Conservation (phyloP, 148 eudicot species). For the Nepenthes gracilis region DNA sequence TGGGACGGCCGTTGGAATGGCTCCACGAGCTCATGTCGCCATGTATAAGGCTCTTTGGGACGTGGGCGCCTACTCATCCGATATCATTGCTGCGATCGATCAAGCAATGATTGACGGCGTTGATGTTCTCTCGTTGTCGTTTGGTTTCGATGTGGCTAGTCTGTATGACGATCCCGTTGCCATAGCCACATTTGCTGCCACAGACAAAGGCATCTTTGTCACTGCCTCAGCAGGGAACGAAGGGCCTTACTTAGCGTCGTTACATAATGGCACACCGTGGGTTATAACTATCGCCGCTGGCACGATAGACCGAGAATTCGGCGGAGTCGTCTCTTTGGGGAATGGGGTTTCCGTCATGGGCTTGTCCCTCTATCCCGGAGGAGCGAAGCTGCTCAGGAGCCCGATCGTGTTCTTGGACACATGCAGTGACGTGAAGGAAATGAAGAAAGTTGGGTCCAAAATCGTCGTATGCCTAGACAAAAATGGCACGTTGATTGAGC, state of each 20-base stretch:
- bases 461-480: conserved; percentile 28
- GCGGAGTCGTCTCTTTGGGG: conserved; percentile 15
- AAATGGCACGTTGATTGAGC: conserved; percentile 10
- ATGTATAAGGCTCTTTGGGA: conserved; percentile 52
- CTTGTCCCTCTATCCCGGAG: conserved; percentile 19
- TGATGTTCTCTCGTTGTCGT: conserved; percentile 47
- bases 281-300: conserved; percentile 49
- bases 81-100: conserved; percentile 55
- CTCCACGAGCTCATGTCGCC: conserved; percentile 62
- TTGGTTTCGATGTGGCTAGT: conserved; percentile 12
- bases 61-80: conserved; percentile 24
- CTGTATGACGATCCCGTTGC: conserved; percentile 18
- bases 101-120: conserved; percentile 57
- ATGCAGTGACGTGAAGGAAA: conserved; percentile 11
- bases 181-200: conserved; percentile 39
- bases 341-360: conserved; percentile 19
- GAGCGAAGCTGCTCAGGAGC: conserved; percentile 2
- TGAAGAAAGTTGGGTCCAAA: conserved; percentile 7
- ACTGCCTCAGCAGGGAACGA: conserved; percentile 45
- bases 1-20: conserved; percentile 49
- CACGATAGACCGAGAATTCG: conserved; percentile 49
- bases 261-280: conserved; percentile 56
- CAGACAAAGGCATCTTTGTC: conserved; percentile 38
- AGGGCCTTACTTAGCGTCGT: conserved; percentile 15
- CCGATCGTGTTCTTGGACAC: conserved; percentile 9